These are phyloP conservation scores for Ulota crispa DNA, from an alignment of 225 moss, liverwort and hornwort species.

Conservation along the genomic window DNA sequence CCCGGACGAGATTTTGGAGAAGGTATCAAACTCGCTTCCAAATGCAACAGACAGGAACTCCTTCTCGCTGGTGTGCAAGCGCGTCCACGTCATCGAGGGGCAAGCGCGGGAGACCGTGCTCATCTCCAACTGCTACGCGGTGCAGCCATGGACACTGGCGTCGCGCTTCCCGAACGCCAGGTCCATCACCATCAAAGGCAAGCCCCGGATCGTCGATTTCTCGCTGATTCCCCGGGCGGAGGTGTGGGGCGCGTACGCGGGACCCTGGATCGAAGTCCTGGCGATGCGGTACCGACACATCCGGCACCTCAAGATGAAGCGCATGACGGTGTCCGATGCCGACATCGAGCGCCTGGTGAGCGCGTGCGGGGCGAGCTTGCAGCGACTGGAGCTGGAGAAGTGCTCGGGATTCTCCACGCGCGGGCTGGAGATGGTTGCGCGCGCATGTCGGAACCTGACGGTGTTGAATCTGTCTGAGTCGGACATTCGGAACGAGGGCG, in stretches of 20 bases:
- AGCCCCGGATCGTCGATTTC: slow-evolving; percentile 60
- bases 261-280: slow-evolving; percentile 42
- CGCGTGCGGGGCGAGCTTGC: slow-evolving; percentile 36
- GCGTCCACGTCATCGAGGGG: slow-evolving; percentile 45
- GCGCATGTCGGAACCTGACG: slow-evolving; percentile 30
- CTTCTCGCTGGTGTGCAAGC: slow-evolving; percentile 49
- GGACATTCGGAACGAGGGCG: slow-evolving; percentile 16
- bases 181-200: slow-evolving; percentile 55
- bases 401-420: slow-evolving; percentile 54
- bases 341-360: slow-evolving; percentile 48
- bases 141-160: slow-evolving; percentile 31
- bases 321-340: slow-evolving; percentile 43
- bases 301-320: slow-evolving; percentile 49
- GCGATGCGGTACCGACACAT: slow-evolving; percentile 24
- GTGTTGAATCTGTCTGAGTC: slow-evolving; percentile 44
- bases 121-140: slow-evolving; percentile 55
- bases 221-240: slow-evolving; percentile 52
- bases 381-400: slow-evolving; percentile 48
- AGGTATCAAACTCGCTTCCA: slow-evolving; percentile 23
- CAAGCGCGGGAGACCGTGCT: slow-evolving; percentile 38
- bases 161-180: slow-evolving; percentile 45
- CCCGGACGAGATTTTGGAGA: slow-evolving; percentile 53
- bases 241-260: slow-evolving; percentile 55
- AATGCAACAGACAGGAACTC: slow-evolving; percentile 37
- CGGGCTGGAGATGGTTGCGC: slow-evolving; percentile 41